Percentiles rank a stretch among this genome's conserved stretches.
Conservation (phyloP, 768 basidiomycete genomes). For the Nidularia sp. region DNA sequence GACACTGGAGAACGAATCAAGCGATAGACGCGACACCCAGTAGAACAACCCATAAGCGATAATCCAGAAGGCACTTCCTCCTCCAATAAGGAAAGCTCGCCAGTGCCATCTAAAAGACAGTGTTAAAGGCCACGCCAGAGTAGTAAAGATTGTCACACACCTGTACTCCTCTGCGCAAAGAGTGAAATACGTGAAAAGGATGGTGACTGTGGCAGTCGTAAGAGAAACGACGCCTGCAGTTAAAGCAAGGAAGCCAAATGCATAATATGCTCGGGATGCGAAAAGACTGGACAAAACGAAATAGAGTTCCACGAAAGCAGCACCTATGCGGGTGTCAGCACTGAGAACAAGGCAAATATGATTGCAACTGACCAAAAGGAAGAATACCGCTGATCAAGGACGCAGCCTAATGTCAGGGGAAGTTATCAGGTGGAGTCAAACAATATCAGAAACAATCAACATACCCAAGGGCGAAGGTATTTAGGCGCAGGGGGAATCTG, state of each 20-base stretch:
- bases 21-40: slow-evolving; percentile 81
- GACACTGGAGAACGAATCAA: slow-evolving; percentile 77
- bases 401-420: slow-evolving; percentile 41
- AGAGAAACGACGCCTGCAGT: slow-evolving; percentile 80
- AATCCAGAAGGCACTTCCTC: slow-evolving; percentile 91
- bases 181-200: slow-evolving; percentile 86
- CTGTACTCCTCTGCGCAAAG: slow-evolving; percentile 94
- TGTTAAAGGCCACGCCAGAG: not conserved
- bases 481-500: slow-evolving; percentile 88
- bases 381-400: slow-evolving; percentile 85
- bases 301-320: slow-evolving; percentile 93
- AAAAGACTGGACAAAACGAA: slow-evolving; percentile 90
- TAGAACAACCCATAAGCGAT: slow-evolving; percentile 86
- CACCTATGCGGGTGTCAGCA: slow-evolving; percentile 43
- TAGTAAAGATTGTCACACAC: slow-evolving; percentile 29
- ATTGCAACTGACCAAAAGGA: slow-evolving; percentile 65
- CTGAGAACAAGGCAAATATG: not conserved
- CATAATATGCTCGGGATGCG: slow-evolving; percentile 90
- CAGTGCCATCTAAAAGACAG: slow-evolving; percentile 78
- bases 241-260: slow-evolving; percentile 91
- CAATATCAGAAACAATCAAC: slow-evolving; percentile 11
- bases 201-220: slow-evolving; percentile 88
- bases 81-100: slow-evolving; percentile 90
- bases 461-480: slow-evolving; percentile 80
- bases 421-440: slow-evolving; percentile 1